phyloP scores from a whole-genome alignment of 768 basidiomycete species.

The Naganishia vishniacii region DNA sequence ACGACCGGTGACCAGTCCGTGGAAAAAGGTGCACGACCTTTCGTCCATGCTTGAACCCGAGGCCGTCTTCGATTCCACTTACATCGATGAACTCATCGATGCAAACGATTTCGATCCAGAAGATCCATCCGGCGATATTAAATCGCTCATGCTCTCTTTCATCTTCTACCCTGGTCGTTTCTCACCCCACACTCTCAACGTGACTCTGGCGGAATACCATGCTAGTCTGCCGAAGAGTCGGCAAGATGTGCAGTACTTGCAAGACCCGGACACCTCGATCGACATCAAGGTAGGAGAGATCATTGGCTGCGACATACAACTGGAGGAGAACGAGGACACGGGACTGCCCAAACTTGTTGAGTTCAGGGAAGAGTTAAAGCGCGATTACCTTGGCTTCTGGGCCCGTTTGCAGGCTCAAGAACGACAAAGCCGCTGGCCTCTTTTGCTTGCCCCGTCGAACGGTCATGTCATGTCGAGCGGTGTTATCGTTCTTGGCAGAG shows the following conservation, averaged over 20 bases:
- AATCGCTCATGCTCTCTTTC: conserved; percentile 72
- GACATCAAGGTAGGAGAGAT: conserved; percentile 72
- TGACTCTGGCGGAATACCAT: conserved; percentile 76
- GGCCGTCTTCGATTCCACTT: conserved; percentile 53
- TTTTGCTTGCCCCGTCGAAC: conserved; percentile 28
- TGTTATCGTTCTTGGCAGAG: conserved; percentile 58
- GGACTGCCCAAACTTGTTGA: conserved; percentile 71
- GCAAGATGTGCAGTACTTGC: conserved; percentile 54
- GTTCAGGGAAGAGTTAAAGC: conserved; percentile 76
- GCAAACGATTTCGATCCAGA: conserved; percentile 38
- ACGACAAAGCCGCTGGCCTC: conserved; percentile 49
- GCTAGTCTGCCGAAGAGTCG: conserved; percentile 56
- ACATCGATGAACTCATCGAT: conserved; percentile 65
- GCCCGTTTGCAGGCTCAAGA: conserved; percentile 86
- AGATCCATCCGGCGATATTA: conserved; percentile 49
- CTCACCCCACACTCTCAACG: conserved; percentile 71
- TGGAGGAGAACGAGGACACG: conserved; percentile 68
- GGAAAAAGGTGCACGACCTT: conserved; percentile 34
- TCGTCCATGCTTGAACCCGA: conserved; percentile 23
- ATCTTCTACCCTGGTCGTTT: conserved; percentile 84
- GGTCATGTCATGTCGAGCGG: not conserved
- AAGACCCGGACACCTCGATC: conserved; percentile 50
- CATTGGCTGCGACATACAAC: conserved; percentile 76
- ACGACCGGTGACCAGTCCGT: conserved; percentile 23
- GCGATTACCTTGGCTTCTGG: conserved; percentile 94